Evolutionary conservation across 805 yeast genomes (phyloP), one percentile per base, ranked within the genome.

Genomic region (Suhomyces sp.): DNA sequence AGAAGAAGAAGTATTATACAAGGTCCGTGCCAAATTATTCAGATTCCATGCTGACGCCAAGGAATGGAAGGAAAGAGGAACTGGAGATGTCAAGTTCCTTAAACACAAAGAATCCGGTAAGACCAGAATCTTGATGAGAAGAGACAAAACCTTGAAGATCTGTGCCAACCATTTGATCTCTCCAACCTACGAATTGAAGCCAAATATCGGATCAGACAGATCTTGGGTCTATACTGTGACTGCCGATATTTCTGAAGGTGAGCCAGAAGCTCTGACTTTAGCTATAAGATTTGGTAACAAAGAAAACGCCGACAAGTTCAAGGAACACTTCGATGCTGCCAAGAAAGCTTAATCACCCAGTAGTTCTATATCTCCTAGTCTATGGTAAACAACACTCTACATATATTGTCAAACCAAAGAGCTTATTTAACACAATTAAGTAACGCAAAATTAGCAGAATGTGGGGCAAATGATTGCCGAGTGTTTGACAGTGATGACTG

Each of bases 1-100:
- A 73, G 81, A 89, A 57, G 97, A 90, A 75, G 93, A 87, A 53
- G 88, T 83, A 21, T 64, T 86, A 56, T 85, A 75, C 76, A 94
- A 94, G 75, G 89, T 89, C 61, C 83, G 99, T 69, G 97, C 99
- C 60, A 94, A 94, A 76, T 80, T 94, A 67, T 94, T 93, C 80
- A 87, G 90, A 75, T 93, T 87, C 78, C 85, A 85, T 64, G 80
- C 84, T 43, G 96, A 90, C 54, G 64, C 85, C 49, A 86, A 86
- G 66, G 98, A 94, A 76, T 94, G 99, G 99, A 94, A 94, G 74
- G 99, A 94, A 81, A 89, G 99, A 79, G 99, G 99, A 64, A 90
- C 97, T 33, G 99, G 99, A 66, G 99, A 94, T 67, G 97, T 91
- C 63, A 90, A 94, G 76, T 89, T 94, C 74, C 83, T 94, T 69